Percentiles rank a stretch among this genome's conserved stretches.
Conservation (phyloP, 345 rosid genomes). For the Draba incana region DNA sequence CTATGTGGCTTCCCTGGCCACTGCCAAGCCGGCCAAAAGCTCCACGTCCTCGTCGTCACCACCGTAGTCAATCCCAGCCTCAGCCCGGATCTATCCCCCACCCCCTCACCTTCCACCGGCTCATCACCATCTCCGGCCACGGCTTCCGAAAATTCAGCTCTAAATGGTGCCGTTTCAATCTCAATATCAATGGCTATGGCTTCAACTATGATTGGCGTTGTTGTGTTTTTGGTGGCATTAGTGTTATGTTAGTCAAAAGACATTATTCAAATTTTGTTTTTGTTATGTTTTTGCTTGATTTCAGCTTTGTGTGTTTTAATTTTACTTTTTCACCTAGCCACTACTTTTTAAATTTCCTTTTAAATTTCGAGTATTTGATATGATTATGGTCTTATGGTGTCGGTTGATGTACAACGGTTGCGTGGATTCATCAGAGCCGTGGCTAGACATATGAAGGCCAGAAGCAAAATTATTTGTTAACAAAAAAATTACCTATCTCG, state of each 20-base stretch:
- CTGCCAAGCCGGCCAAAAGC: conserved; percentile 44
- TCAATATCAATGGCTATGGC: not conserved
- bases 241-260: not conserved
- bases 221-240: conserved; percentile 6
- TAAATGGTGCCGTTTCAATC: not conserved
- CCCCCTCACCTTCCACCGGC: not conserved
- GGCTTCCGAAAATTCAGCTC: conserved; percentile 25
- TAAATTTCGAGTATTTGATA: not conserved
- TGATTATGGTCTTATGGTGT: conserved; percentile 17
- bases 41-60: conserved; percentile 29
- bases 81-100: conserved; percentile 1
- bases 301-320: conserved; percentile 7
- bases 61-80: not conserved
- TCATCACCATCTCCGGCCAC: conserved; percentile 16
- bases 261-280: conserved; percentile 11
- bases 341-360: not conserved
- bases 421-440: not conserved
- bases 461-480: too few species aligned
- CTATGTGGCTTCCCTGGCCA: conserved; percentile 43
- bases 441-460: too few species aligned
- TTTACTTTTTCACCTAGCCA: not conserved
- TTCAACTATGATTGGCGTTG: conserved; percentile 8
- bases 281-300: not conserved
- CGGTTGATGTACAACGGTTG: conserved; percentile 20
- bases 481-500: too few species aligned